These are phyloP conservation scores for Camellia lanceoleosa DNA, from an alignment of 148 eudicot species.

Conservation along the genomic window DNA sequence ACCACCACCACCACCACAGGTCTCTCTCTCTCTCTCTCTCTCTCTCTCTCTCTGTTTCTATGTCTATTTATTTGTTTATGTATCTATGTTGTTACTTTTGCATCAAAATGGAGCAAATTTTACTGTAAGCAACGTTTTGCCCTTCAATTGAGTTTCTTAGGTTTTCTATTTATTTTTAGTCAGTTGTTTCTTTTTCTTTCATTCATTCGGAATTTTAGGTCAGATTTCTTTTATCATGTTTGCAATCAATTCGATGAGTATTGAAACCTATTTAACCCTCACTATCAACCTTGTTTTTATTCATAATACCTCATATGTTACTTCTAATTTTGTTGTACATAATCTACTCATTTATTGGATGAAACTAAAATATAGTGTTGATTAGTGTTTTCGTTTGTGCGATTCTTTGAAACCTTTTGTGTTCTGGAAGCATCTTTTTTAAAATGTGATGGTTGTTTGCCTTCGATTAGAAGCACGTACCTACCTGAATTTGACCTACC, in stretches of 20 bases:
- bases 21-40: constrained; percentile 15
- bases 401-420: not conserved
- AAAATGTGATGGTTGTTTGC: constrained; percentile 1
- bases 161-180: not conserved
- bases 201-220: not conserved
- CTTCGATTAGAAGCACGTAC: not conserved
- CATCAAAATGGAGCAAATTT: not conserved
- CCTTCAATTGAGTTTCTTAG: not conserved
- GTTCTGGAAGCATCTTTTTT: constrained; percentile 3
- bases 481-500: not conserved
- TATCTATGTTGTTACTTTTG: constrained; percentile 1
- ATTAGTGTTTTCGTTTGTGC: not conserved
- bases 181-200: not conserved
- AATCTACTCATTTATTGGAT: not conserved
- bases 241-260: not conserved
- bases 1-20: constrained; percentile 35
- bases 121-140: not conserved
- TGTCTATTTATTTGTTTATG: not conserved
- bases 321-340: not conserved
- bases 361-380: not conserved
- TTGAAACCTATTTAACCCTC: not conserved
- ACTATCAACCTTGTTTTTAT: not conserved
- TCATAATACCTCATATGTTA: not conserved
- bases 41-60: too few relatives aligned
- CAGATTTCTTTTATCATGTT: not conserved